These are phyloP conservation scores for Fomitopsis pinicola DNA, from an alignment of 1,284 basidiomycete genomes.

Conservation along the genomic window DNA sequence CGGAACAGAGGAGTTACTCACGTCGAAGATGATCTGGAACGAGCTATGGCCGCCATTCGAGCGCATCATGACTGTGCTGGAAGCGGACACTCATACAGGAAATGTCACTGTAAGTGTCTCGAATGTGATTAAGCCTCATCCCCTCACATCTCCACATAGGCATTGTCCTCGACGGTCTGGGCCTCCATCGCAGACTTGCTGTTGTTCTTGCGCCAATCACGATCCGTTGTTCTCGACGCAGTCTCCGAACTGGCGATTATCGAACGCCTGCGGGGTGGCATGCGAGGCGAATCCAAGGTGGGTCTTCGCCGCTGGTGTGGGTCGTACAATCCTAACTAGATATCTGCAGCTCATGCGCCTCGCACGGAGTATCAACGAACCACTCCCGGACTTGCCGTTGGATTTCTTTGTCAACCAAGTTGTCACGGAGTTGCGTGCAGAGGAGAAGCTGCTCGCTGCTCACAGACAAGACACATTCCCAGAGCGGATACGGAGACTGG, in stretches of 20 bases:
- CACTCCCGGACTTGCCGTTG: constrained; percentile 38
- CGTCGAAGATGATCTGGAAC: constrained; percentile 56
- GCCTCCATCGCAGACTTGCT: constrained; percentile 63
- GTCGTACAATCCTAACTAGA: neutral
- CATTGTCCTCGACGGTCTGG: constrained; percentile 49
- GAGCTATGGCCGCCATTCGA: constrained; percentile 71
- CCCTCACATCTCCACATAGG: constrained; percentile 31
- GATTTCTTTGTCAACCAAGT: constrained; percentile 47
- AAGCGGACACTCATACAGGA: constrained; percentile 40
- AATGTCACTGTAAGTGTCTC: constrained; percentile 37
- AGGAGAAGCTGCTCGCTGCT: constrained; percentile 54
- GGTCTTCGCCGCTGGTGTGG: constrained; percentile 5
- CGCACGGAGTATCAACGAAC: constrained; percentile 43
- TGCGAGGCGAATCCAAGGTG: constrained; percentile 52
- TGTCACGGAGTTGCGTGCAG: constrained; percentile 54
- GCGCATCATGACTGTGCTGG: constrained; percentile 43
- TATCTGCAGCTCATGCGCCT: constrained; percentile 45
- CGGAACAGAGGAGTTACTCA: constrained; percentile 28
- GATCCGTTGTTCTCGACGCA: constrained; percentile 47
- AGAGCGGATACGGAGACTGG: constrained; percentile 22
- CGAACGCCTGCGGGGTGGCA: constrained; percentile 41
- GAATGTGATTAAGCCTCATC: neutral
- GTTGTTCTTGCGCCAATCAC: constrained; percentile 54
- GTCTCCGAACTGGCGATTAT: constrained; percentile 45
- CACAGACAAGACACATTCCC: constrained; percentile 31